phyloP scores from a whole-genome alignment of 768 basidiomycete species.

The Lactarius indigo region DNA sequence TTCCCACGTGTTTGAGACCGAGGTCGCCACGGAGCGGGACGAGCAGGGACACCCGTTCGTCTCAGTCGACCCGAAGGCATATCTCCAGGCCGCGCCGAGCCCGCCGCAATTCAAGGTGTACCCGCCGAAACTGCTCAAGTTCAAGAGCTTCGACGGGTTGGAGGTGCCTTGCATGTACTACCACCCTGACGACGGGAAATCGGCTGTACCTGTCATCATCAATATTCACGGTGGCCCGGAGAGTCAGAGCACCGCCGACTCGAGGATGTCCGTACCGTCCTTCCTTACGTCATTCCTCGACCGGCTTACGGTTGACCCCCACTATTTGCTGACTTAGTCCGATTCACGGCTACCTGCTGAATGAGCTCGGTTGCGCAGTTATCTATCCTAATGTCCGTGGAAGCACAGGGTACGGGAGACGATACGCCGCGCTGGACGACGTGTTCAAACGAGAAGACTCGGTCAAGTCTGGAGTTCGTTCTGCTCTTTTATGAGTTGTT shows the following conservation, averaged over 20 bases:
- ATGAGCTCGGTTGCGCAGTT: conserved; percentile 39
- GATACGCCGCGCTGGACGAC: conserved; percentile 39
- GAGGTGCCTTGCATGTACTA: conserved; percentile 43
- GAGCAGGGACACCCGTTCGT: conserved; percentile 31
- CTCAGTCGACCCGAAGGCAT: conserved; percentile 31
- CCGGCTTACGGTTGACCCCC: neutral
- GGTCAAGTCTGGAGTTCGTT: conserved; percentile 34
- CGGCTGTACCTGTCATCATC: conserved; percentile 35
- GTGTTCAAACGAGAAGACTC: conserved; percentile 43
- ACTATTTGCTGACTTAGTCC: conserved; percentile 15
- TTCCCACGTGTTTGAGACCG: conserved; percentile 21
- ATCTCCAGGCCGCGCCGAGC: conserved; percentile 35
- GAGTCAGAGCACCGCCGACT: conserved; percentile 35
- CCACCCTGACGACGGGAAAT: conserved; percentile 34
- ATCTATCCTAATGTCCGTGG: conserved; percentile 44
- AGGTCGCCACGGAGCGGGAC: conserved; percentile 22
- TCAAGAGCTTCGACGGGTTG: conserved; percentile 41
- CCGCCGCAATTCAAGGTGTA: conserved; percentile 30
- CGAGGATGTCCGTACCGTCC: conserved; percentile 31
- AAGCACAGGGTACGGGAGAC: conserved; percentile 41
- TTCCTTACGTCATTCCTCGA: neutral
- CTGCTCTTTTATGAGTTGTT: neutral
- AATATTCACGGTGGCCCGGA: conserved; percentile 42
- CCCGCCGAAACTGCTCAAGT: conserved; percentile 36
- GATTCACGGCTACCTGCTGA: conserved; percentile 41